Base-by-base conservation (phyloP, 345 rosid species). In the Passiflora organensis region DNA sequence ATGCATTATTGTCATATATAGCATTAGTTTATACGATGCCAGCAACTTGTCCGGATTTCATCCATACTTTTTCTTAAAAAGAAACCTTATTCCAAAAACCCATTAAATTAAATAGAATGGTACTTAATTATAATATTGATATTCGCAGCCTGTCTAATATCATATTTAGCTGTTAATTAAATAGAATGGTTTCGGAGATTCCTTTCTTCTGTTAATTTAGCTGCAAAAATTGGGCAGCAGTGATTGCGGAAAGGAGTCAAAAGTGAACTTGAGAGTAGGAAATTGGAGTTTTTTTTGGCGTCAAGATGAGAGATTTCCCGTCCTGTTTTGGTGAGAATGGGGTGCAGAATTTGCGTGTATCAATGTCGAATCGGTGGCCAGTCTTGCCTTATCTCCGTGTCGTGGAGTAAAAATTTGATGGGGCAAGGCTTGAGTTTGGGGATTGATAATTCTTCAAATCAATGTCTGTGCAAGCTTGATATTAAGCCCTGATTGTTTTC, bases 321-420 rank as follows among this genome's bases (percentile, higher is more conserved):
- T 88, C 96, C 77, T 88, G 98, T 68, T 91, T 90, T 38, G 85
- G 98, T 48, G 95, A 91, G 69, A 91, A 77, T 75, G 95, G 96
- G 34, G 91, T 88, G 4, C 98, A 91, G 69, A 86, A 82, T 69
- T 58, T 80, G 95, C 50, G 70, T 86, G 51, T 91, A 85, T 65
- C 90, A 81, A 67, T 77, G 88, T 62, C 77, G 83, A 50, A 76
- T 88, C 49, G 65, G 84, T 15, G 84, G 82, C 54, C 78, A 79
- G 46, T 73, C 65, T 52, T 87, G 95, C 62, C 64, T 84, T 70
- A 83, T 91, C 72, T 83, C 90, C 0, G 65, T 91, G 22, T 58
- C 85, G 13, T 91, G 96, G 98, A 87, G 82, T 65, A 91, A 82
- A 73, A 84, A 68, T 79, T 74, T 91, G 74, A 83, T 87, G 96